Base-by-base conservation (phyloP, 2,329 filamentous ascomycete genomes). In the Aspergillus floridensis region DNA sequence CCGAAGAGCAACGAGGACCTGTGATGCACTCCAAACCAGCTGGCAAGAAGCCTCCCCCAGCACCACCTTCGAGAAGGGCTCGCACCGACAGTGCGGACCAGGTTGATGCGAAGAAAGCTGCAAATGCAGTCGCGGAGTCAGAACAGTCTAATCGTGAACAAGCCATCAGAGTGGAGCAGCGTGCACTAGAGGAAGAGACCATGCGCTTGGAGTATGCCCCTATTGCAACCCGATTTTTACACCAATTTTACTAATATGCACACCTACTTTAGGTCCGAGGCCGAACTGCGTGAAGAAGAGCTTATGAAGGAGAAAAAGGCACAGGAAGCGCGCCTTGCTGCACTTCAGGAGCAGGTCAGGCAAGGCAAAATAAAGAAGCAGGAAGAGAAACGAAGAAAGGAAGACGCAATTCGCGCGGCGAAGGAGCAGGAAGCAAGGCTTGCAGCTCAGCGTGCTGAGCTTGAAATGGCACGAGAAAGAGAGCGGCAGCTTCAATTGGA, bases 291-390 rank as follows among this genome's bases (percentile, higher is more conserved):
- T 74, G 92, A 96, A 74, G 86, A 90, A 29, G 92, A 96, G 61
- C 83, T 96, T 57, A 86, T 85, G 32, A 86, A 84, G 66, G 92
- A 97, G 76, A 89, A 89, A 56, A 86, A 92, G 69, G 92, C 90
- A 56, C 88, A 93, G 46, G 87, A 90, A 67, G 90, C 90, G 63
- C 91, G 93, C 53, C 84, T 98, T 24, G 91, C 88, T 72, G 92
- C 92, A 16, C 85, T 99, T 8, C 93, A 99, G 76, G 92, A 98
- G 73, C 92, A 97, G 76, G 92, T 98, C 55, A 88, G 88, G 63
- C 91, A 93, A 72, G 92, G 93, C 69, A 99, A 98, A 80, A 79
- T 98, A 55, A 93, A 92, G 82, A 98, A 96, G 77, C 90, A 96
- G 66, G 95, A 99, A 75, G 95, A 97, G 79, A 97, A 96, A 81